Percentiles rank a stretch among this genome's conserved stretches.
Conservation (phyloP, 2,329 filamentous ascomycete genomes). For the Tolypocladium pustulatum region DNA sequence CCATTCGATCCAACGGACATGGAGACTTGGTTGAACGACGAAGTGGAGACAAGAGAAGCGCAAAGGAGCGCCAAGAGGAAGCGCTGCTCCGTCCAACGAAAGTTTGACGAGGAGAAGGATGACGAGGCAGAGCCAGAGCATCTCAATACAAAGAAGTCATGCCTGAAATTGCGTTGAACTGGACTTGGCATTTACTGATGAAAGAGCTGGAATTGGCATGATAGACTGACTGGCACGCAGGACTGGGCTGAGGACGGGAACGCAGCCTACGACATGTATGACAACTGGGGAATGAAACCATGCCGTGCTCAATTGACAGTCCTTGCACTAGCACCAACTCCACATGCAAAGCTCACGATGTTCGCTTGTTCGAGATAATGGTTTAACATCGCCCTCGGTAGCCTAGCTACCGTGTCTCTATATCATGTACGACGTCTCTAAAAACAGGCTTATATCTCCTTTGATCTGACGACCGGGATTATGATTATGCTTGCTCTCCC, state of each 20-base stretch:
- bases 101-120: conserved; percentile 29
- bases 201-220: background rate
- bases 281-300: background rate
- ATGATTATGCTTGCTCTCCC: too few relatives aligned
- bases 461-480: too few relatives aligned
- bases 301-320: too few relatives aligned
- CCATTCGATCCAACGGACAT: conserved; percentile 26
- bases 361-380: too few relatives aligned
- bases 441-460: too few relatives aligned
- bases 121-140: conserved; percentile 19
- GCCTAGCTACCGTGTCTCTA: too few relatives aligned
- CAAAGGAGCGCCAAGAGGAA: conserved; percentile 17
- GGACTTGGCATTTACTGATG: background rate
- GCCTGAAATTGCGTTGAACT: conserved; percentile 7
- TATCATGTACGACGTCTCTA: too few relatives aligned
- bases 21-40: conserved; percentile 31
- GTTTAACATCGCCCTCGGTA: too few relatives aligned
- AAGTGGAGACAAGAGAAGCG: conserved; percentile 21
- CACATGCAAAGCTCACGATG: too few relatives aligned
- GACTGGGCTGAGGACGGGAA: background rate
- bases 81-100: conserved; percentile 25
- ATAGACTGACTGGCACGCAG: background rate
- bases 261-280: background rate
- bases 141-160: conserved; percentile 21
- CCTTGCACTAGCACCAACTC: too few relatives aligned